phyloP scores from a whole-genome alignment of 1,284 basidiomycete species.

The Chalciporus piperatoides region DNA sequence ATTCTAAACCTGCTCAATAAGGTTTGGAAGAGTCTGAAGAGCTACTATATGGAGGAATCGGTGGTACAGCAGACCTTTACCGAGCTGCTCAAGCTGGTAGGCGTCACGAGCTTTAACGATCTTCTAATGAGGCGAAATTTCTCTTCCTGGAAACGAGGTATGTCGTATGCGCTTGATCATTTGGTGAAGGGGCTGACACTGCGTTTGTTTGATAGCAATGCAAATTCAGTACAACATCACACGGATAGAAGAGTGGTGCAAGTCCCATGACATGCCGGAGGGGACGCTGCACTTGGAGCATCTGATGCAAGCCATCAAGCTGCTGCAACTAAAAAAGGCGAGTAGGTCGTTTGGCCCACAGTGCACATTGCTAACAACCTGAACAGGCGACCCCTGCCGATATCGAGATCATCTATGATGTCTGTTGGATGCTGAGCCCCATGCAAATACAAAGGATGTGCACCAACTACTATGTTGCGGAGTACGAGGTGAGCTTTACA shows the following conservation, averaged over 20 bases:
- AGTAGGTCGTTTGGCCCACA: conserved; percentile 17
- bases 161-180: conserved; percentile 24
- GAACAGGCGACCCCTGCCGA: conserved; percentile 82
- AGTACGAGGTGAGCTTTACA: conserved; percentile 76
- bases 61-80: conserved; percentile 97
- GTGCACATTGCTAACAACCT: not conserved
- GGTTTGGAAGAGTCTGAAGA: conserved; percentile 98
- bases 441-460: conserved; percentile 99
- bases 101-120: conserved; percentile 98
- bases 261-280: conserved; percentile 98
- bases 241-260: conserved; percentile 97
- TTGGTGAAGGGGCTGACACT: conserved; percentile 1
- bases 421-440: conserved; percentile 99
- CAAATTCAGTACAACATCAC: conserved; percentile 99
- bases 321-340: conserved; percentile 98
- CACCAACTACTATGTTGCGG: conserved; percentile 97
- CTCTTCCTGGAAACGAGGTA: conserved; percentile 99
- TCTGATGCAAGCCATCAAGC: conserved; percentile 98
- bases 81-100: conserved; percentile 94
- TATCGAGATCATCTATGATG: conserved; percentile 98
- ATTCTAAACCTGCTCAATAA: conserved; percentile 96
- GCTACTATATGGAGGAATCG: conserved; percentile 98
- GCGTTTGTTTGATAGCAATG: conserved; percentile 65
- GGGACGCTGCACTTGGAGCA: conserved; percentile 97
- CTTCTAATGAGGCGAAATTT: conserved; percentile 98